Conservation (phyloP, 768 basidiomycete genomes). For the Rhodotorula kratochvilovae region DNA sequence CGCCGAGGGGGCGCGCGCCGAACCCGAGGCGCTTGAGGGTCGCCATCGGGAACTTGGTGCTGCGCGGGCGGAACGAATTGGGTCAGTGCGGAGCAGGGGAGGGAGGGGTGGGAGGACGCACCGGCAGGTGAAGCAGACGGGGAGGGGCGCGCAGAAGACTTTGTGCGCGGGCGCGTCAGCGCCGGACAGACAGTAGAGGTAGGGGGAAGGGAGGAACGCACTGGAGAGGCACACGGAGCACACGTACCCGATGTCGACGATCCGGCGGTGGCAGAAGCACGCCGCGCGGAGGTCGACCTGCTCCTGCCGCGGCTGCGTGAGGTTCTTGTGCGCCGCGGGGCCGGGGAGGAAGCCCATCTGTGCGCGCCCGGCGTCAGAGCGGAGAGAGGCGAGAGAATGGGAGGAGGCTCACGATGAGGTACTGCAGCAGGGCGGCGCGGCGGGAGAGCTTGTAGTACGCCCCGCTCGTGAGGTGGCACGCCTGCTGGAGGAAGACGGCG, state of each 20-base stretch:
- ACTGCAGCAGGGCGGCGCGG: slow-evolving; percentile 82
- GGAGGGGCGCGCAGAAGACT: slow-evolving; percentile 93
- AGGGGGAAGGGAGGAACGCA: neutral
- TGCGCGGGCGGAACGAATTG: slow-evolving; percentile 45
- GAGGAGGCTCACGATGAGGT: slow-evolving; percentile 61
- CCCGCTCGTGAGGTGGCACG: slow-evolving; percentile 89
- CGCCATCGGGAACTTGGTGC: slow-evolving; percentile 92
- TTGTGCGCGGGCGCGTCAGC: neutral
- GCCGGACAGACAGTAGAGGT: no score
- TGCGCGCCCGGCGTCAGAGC: neutral
- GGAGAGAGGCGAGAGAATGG: no score
- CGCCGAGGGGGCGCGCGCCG: slow-evolving; percentile 17
- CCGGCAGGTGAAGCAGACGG: slow-evolving; percentile 92
- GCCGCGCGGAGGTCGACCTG: slow-evolving; percentile 94
- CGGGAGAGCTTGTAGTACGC: slow-evolving; percentile 81
- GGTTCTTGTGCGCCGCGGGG: slow-evolving; percentile 64
- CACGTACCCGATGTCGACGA: slow-evolving; percentile 92
- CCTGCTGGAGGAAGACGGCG: slow-evolving; percentile 94
- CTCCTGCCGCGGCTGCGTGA: slow-evolving; percentile 87
- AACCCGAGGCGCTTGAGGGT: slow-evolving; percentile 62
- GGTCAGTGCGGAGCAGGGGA: no score
- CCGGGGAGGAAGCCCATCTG: slow-evolving; percentile 81
- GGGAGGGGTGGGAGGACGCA: slow-evolving; percentile 50
- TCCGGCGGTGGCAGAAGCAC: slow-evolving; percentile 97
- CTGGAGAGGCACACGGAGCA: slow-evolving; percentile 96